These are phyloP conservation scores for Fusarium anguioides DNA, from an alignment of 2,329 filamentous ascomycete species.

Conservation along the genomic window DNA sequence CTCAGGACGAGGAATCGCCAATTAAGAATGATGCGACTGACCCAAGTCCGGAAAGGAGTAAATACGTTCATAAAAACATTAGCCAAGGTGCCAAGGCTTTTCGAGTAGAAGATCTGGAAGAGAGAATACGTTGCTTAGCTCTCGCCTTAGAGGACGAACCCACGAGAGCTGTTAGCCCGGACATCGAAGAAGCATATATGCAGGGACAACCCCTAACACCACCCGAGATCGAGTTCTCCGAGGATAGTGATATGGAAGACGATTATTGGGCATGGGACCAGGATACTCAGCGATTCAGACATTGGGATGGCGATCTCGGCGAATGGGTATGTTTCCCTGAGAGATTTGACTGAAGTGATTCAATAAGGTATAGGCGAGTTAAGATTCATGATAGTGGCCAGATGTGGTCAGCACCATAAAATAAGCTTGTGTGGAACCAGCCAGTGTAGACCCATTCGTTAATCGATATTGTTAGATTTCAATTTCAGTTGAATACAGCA, in stretches of 20 bases:
- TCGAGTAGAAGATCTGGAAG: constrained; percentile 7
- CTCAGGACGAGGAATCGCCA: background rate
- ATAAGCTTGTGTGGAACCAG: background rate
- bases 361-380: background rate
- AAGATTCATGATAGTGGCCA: background rate
- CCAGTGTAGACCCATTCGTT: background rate
- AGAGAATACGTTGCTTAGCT: constrained; percentile 7
- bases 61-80: constrained; percentile 17
- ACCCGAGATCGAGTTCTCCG: constrained; percentile 35
- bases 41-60: background rate
- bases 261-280: constrained; percentile 42
- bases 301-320: constrained; percentile 39
- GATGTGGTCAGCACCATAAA: background rate
- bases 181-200: constrained; percentile 30
- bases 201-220: constrained; percentile 31
- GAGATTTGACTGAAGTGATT: constrained; percentile 36
- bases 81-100: background rate
- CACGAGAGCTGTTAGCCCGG: background rate
- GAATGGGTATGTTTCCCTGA: constrained; percentile 42
- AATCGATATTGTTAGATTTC: background rate
- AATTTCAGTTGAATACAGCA: constrained; percentile 1
- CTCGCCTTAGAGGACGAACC: background rate
- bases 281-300: constrained; percentile 27
- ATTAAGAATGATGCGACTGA: background rate
- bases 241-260: constrained; percentile 33